Evolutionary conservation across 1,284 basidiomycete species (phyloP), one percentile per base, ranked within the genome.

Genomic region (Exobasidium cylindrosporum): DNA sequence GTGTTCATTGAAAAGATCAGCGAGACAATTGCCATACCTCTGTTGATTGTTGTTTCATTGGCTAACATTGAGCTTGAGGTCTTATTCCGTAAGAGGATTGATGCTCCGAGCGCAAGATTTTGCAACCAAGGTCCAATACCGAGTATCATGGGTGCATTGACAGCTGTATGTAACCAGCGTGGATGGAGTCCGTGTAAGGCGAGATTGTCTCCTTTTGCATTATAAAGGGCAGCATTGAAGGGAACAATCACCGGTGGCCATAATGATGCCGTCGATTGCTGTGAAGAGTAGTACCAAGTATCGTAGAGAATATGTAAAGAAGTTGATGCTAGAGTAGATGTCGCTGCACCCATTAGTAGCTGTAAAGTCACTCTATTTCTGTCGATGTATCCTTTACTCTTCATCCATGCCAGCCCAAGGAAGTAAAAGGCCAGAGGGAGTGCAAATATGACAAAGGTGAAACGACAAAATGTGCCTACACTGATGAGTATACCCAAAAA

Each of bases 101-200:
- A n/a, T n/a, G n/a, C n/a, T n/a, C 10, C 35, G 17, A 40, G 7
- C 17, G 35, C 35, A 17, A 40, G 10, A 40, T 17, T 10, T 40
- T 40, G 35, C 35, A 40, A 40, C 35, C 35, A 62, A 21, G 61
- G 58, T 1, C 63, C 64, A 0, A 63, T 23, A 4, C 80, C 80
- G 6, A 78, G 68, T 1, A 81, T 68, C 66, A 81, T 70, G 6
- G 80, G 80, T 54, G 66, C 57, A 50, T 81, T 81, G 50, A 77
- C 76, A 21, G 68, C 31, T 0, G 58, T 40, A 54, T 81, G 80
- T 28, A 81, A 54, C 61, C 68, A 81, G 1, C 73, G 66, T 13
- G 80, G 80, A 53, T 81, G 80, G 11, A 79, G 21, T 0, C 80
- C 80, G 54, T 81, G 80, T 40, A 67, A 55, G 0, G 72, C 70